Conservation (phyloP, 371 early-diverging fungal species). For the Saksenaea oblongispora region DNA sequence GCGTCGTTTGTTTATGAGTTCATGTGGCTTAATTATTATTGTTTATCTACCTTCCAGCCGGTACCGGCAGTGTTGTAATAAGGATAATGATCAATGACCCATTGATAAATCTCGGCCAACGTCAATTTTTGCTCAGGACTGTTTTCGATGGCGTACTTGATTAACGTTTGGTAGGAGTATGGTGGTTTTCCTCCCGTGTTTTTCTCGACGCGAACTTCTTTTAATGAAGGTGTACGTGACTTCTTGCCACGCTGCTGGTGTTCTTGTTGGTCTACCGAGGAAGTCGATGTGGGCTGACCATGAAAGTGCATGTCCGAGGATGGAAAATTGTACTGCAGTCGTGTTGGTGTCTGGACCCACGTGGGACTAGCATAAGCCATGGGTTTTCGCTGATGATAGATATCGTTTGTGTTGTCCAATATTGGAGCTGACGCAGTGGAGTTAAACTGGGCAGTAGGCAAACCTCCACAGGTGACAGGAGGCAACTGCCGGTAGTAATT, state of each 20-base stretch:
- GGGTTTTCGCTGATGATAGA: conserved; percentile 3
- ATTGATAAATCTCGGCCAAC: conserved; percentile 87
- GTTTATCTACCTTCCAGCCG: conserved; percentile 75
- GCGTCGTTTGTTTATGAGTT: not conserved
- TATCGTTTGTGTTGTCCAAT: not conserved
- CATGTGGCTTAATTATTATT: not conserved
- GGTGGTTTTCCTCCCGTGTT: conserved; percentile 63
- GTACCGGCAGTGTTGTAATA: conserved; percentile 73
- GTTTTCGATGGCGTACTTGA: conserved; percentile 82
- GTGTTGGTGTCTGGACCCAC: not conserved
- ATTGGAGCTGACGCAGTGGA: conserved; percentile 2
- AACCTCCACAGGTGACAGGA: conserved; percentile 13
- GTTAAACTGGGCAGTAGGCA: conserved; percentile 86
- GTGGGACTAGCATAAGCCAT: conserved; percentile 1
- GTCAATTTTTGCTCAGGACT: conserved; percentile 73
- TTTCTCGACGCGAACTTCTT: conserved; percentile 1
- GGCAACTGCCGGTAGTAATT: conserved; percentile 17
- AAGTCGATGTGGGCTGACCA: conserved; percentile 1
- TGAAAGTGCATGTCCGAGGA: conserved; percentile 4
- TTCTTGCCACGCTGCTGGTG: not conserved
- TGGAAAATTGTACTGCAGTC: not conserved
- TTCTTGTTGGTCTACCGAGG: not conserved
- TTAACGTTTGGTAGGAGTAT: conserved; percentile 85
- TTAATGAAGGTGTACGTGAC: conserved; percentile 5
- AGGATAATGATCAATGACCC: conserved; percentile 76